Base-by-base conservation (phyloP, 106 monocot genomes). In the Agapanthus africanus region DNA sequence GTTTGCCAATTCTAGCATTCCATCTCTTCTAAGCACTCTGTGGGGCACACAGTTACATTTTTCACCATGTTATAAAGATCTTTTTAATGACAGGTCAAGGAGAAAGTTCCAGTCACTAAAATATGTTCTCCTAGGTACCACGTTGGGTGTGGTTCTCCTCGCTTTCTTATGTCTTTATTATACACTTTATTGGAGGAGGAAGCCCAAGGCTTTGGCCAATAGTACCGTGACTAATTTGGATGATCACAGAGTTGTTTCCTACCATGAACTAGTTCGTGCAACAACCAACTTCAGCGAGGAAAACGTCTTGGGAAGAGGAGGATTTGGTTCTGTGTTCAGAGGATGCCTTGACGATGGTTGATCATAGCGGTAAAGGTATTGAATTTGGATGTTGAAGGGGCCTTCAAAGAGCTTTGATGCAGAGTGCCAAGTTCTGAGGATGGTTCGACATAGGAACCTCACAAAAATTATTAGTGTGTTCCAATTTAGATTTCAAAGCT, bases 401-500 rank as follows among this genome's bases (percentile, higher is more conserved):
- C n/a, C 52, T 31, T 70, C 37, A 9, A 63, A 19, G 8, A 77
- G 50, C 15, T 60, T 60, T 60, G 59, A 60, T 4, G 32, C 26
- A 30, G 59, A n/a, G n/a, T n/a, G n/a, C n/a, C n/a, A n/a, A n/a
- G n/a, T n/a, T n/a, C n/a, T n/a, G n/a, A n/a, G n/a, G n/a, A n/a
- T n/a, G n/a, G 28, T 60, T 33, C 26, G 28, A 31, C 59, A 60
- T 30, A 60, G 32, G 15, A 60, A 60, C 27, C 32, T 60, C 11
- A 11, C 27, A 8, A 60, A 60, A 31, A 60, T 33, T 25, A 60
- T 27, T 16, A 60, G 59, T 31, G 28, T 60, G 4, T 60, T 60
- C 59, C 28, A 60, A 60, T 16, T 60, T 60, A 21, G 59, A 60
- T 30, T 60, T 60, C 27, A 60, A 60, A 25, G 76, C 76, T 30